A percentile compares a stretch with the other conserved stretches of the same genome.
These are phyloP conservation scores for Populus simonii DNA, from an alignment of 345 rosid genomes.

Conservation along the genomic window DNA sequence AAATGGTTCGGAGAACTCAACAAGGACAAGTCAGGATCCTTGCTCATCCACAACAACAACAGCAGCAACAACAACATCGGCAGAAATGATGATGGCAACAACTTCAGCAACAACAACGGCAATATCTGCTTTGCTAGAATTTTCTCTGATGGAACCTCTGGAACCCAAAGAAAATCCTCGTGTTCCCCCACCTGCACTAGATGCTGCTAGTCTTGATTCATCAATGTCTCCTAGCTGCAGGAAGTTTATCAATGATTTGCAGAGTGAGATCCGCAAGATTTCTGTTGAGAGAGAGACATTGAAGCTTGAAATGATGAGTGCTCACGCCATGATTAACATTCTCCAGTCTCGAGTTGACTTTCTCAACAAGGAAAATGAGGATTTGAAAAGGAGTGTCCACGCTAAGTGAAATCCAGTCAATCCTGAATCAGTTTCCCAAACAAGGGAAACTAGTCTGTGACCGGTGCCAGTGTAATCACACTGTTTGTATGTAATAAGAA, in stretches of 20 bases:
- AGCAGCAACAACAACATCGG: slow-evolving; percentile 33
- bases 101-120: slow-evolving; percentile 56
- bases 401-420: too few relatives aligned
- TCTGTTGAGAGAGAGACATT: slow-evolving; percentile 67
- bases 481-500: too few relatives aligned
- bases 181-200: slow-evolving; percentile 24
- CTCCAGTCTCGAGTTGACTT: slow-evolving; percentile 64
- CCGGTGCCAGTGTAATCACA: too few relatives aligned
- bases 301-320: slow-evolving; percentile 79
- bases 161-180: slow-evolving; percentile 36
- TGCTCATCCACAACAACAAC: slow-evolving; percentile 69
- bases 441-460: too few relatives aligned
- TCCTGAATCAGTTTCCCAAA: too few relatives aligned
- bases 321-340: slow-evolving; percentile 71
- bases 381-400: slow-evolving; percentile 45
- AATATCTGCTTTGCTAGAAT: slow-evolving; percentile 74
- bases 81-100: slow-evolving; percentile 30
- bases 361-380: slow-evolving; percentile 67
- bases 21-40: slow-evolving; percentile 54
- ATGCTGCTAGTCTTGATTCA: slow-evolving; percentile 31
- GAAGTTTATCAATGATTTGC: slow-evolving; percentile 49
- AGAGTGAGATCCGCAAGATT: slow-evolving; percentile 60
- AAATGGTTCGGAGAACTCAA: slow-evolving; percentile 51
- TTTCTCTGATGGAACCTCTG: slow-evolving; percentile 63
- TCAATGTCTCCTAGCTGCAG: slow-evolving; percentile 47